Base-by-base conservation (phyloP, 75 land plant genomes). In the Gnetum montanum region DNA sequence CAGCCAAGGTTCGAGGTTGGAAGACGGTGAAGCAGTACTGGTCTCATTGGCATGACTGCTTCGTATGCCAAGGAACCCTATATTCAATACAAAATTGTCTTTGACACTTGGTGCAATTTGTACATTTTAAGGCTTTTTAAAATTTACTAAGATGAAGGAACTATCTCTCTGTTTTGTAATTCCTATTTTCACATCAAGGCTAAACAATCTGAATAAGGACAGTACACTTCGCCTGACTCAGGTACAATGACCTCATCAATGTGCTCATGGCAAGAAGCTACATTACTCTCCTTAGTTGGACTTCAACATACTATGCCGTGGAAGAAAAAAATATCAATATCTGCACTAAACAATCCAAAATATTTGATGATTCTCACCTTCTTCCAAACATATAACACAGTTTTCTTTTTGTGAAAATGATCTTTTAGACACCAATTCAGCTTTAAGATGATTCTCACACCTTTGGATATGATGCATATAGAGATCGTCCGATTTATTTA, bases 381-480 rank as follows among this genome's bases (percentile, higher is more conserved):
- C 76, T 53, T 93, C 95, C 26, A 93, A 62, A 59, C 98, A 93
- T 31, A 93, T 93, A n/a, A 43, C 27, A 66, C 97, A 92, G 23
- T 68, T 64, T 45, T 80, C 81, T 22, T 49, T 50, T 18, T 29
- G 34, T 46, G 28, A 28, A 36, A 68, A 41, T 33, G 37, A 33
- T 28, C 46, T 6, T 36, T 41, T 0, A 28, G 31, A 24, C 19
- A 0, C 0, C 31, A 20, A 1, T 38, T 67, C 70, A 31, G 43
- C 60, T 43, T 31, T 46, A 67, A 20, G 62, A 51, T 59, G 63
- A 8, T 76, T 54, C 35, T 79, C 67, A 57, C 66, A 45, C 8
- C 79, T 56, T 7, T 71, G 63, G 37, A 70, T 43, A 18, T 76
- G 29, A 24, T 10, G 40, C 33, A 66, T 33, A 0, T 43, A 24